These are phyloP conservation scores for Anthoceros angustus DNA, from an alignment of 225 moss, liverwort and hornwort genomes.

Conservation along the genomic window DNA sequence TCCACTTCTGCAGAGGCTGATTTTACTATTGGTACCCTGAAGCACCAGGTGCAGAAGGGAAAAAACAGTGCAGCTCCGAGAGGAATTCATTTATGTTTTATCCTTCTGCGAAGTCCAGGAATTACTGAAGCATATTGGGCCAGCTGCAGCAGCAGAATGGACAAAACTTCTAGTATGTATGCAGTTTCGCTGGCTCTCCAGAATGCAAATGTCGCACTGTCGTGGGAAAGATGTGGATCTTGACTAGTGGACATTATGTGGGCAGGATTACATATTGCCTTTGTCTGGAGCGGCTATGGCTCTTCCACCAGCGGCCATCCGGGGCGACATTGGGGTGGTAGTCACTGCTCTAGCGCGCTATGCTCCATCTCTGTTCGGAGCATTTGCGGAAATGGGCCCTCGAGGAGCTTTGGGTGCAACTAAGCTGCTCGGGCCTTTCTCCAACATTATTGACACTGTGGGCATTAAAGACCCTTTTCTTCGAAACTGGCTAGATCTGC, in stretches of 20 bases:
- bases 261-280: slow-evolving; percentile 59
- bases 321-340: slow-evolving; percentile 65
- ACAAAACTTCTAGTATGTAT: slow-evolving; percentile 59
- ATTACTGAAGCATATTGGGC: slow-evolving; percentile 49
- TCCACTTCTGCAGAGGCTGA: not conserved
- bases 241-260: not conserved
- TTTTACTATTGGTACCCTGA: too few relatives aligned
- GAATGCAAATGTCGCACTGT: too few relatives aligned
- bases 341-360: slow-evolving; percentile 62
- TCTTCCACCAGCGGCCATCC: slow-evolving; percentile 74
- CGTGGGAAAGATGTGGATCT: not conserved
- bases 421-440: slow-evolving; percentile 71
- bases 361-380: slow-evolving; percentile 42
- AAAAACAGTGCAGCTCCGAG: not conserved
- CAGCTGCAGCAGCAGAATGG: slow-evolving; percentile 76
- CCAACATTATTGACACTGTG: slow-evolving; percentile 57
- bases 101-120: slow-evolving; percentile 30
- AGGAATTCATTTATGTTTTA: not conserved
- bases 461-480: slow-evolving; percentile 53
- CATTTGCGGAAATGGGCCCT: slow-evolving; percentile 42
- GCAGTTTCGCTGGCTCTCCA: not conserved
- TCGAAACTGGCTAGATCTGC: slow-evolving; percentile 77
- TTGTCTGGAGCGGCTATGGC: slow-evolving; percentile 78
- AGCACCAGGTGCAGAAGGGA: too few relatives aligned
- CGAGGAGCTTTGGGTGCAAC: slow-evolving; percentile 43